Evolutionary conservation across 106 monocot genomes (phyloP).

Genomic region (Dendrobium nobile): DNA sequence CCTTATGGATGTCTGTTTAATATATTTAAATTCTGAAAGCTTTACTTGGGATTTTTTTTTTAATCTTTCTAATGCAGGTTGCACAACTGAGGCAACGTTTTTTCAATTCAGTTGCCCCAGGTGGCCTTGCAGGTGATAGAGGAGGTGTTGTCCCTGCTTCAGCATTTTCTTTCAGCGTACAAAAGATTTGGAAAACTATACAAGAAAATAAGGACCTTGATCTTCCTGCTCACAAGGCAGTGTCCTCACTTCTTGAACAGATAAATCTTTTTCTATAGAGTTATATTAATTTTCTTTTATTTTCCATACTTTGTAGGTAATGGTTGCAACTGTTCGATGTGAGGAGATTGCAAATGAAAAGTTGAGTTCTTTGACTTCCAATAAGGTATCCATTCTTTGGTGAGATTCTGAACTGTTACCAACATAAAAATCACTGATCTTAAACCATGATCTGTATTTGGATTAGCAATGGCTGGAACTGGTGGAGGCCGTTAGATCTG

Average conservation of each 20-base stretch:
- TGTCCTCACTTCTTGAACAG: not conserved
- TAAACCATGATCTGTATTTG: not conserved
- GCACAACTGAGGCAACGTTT: conserved; percentile 39
- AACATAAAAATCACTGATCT: not conserved
- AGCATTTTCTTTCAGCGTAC: conserved; percentile 52
- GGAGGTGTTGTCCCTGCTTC: conserved; percentile 59
- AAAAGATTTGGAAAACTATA: conserved; percentile 56
- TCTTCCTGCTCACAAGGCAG: conserved; percentile 64
- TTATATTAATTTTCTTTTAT: not conserved
- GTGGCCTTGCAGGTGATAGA: conserved; percentile 67
- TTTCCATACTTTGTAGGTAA: conserved; percentile 26
- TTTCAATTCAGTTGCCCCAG: conserved; percentile 45
- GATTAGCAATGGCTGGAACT: conserved; percentile 48
- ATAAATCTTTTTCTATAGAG: not conserved
- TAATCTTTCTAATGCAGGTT: conserved; percentile 17
- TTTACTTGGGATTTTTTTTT: too few species aligned
- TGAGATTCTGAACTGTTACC: not conserved
- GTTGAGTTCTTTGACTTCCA: conserved; percentile 24
- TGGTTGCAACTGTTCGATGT: conserved; percentile 59
- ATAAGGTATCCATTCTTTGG: conserved; percentile 29
- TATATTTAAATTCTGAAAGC: too few species aligned
- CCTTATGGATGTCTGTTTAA: too few species aligned
- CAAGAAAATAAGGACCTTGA: conserved; percentile 58
- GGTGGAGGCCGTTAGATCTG: conserved; percentile 39
- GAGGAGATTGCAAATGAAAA: conserved; percentile 61